Base-by-base conservation (phyloP, 768 basidiomycete genomes). In the Lepiota venenata region DNA sequence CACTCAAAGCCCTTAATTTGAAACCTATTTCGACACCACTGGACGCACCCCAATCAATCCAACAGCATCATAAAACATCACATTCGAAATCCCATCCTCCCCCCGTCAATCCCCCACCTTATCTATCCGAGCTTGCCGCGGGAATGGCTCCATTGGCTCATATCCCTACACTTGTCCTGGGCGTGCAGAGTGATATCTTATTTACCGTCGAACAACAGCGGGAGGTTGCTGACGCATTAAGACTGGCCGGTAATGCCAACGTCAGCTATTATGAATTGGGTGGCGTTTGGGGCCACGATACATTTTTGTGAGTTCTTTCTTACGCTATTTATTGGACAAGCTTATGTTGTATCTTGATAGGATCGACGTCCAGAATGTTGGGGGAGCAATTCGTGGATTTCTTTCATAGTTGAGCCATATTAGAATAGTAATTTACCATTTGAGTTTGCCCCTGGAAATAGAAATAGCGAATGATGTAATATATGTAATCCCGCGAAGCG, bases 221-320 rank as follows among this genome's bases (percentile, higher is more conserved):
- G 37, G 97, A 99, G 71, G 75, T 96, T 7, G 93, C 87, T 4
- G 93, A 97, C 67, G 96, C 95, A 20, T 71, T 99, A 58, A 82
- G 92, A 56, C 82, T 93, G 81, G 84, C 88, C 1, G 97, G 97
- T 0, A 98, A 98, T 68, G 70, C 83, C 14, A 74, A 79, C 54
- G 97, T 99, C 22, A 88, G 91, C 56, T 98, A 98, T 69, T 99
- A 96, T 66, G 97, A 98, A 71, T 80, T 98, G 2, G 96, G 96
- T 22, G 95, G 96, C 8, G 95, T 98, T n/a, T 98, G 94, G 95
- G 97, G 97, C 1, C 96, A 99, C 64, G 96, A 99, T 71, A 98
- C 94, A 18, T 98, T 98, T 74, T 74, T 98, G 84, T 88, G 63
- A 79, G 87, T 81, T 56, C n/a, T 41, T 35, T n/a, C 27, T 44